Evolutionary conservation across 2,329 filamentous ascomycete genomes (phyloP), one percentile per base, ranked within the genome.

Genomic region (Calonectria pauciramosa): DNA sequence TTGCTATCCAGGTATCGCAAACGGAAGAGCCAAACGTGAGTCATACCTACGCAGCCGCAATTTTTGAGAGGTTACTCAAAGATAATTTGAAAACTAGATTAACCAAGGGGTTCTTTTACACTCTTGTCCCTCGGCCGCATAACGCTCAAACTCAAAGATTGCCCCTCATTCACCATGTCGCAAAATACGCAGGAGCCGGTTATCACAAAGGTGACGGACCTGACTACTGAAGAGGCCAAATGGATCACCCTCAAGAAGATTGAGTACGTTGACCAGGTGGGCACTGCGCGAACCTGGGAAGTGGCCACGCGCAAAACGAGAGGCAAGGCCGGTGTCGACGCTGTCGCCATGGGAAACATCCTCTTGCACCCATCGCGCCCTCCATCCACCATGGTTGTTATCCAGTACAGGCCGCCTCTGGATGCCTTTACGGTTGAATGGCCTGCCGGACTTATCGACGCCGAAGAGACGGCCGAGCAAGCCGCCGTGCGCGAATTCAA

Each of bases 391-490:
- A 73, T 81, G 7, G 69, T 81, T 44, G 79, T 81, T 68, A 81
- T 81, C 34, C 79, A 81, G 1, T 81, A 81, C 47, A 77, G 79
- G 23, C 79, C 79, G 4, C 79, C 79, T 52, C 76, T 81, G 28
- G 79, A 81, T 49, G 75, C 79, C 65, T 81, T 79, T 74, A 81
- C 79, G 0, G 75, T 81, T 18, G 79, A 81, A n/a, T 81, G 79
- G 79, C 79, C 79, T 0, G 79, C 79, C 0, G 79, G 79, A 2
- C 78, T 81, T 18, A 75, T 81, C 13, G 79, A 81, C n/a, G 78
- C 77, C 0, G 77, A 81, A 2, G 79, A 81, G 41, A 81, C 77
- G 16, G 72, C 75, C 13, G 79, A 81, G 5, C 54, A 81, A 72
- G 79, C 79, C 0, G 79, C 79, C 2, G 77, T 81, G 4, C 75